These are phyloP conservation scores for Trichoderma oligosporum DNA, from an alignment of 2,329 filamentous ascomycete species.

Conservation along the genomic window DNA sequence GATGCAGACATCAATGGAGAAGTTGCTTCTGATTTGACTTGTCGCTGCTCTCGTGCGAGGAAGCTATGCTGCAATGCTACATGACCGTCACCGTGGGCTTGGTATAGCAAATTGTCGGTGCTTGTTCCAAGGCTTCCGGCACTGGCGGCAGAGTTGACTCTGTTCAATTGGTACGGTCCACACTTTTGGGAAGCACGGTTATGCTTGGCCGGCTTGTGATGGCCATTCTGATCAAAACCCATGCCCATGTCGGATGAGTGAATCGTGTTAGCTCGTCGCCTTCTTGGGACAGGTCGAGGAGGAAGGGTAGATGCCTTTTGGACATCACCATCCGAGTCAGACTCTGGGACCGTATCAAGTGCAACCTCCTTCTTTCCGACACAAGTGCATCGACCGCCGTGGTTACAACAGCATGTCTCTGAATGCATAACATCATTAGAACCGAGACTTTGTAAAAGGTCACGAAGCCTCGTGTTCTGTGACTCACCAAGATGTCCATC, in stretches of 20 bases:
- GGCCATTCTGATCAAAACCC: slow-evolving; percentile 60
- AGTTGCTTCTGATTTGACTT: slow-evolving; percentile 58
- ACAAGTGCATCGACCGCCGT: slow-evolving; percentile 64
- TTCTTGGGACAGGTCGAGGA: slow-evolving; percentile 44
- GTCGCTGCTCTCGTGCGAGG: slow-evolving; percentile 46
- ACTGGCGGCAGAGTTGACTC: slow-evolving; percentile 56
- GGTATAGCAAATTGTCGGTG: slow-evolving; percentile 40
- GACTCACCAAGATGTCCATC: slow-evolving; percentile 58
- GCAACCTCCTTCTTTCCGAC: slow-evolving; percentile 57
- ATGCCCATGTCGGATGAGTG: slow-evolving; percentile 59
- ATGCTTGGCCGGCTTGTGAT: slow-evolving; percentile 62
- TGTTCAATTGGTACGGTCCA: slow-evolving; percentile 58
- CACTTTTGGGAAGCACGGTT: slow-evolving; percentile 58
- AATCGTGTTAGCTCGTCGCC: slow-evolving; percentile 58
- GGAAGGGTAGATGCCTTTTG: slow-evolving; percentile 29
- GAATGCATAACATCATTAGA: slow-evolving; percentile 24
- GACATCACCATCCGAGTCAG: slow-evolving; percentile 52
- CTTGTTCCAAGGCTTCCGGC: slow-evolving; percentile 46
- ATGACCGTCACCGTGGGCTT: slow-evolving; percentile 35
- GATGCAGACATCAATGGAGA: slow-evolving; percentile 54
- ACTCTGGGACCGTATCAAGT: slow-evolving; percentile 62
- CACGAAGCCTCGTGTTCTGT: slow-evolving; percentile 16
- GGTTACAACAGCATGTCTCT: slow-evolving; percentile 68
- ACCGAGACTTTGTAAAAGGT: slow-evolving; percentile 5
- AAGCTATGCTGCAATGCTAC: slow-evolving; percentile 35